Conservation (phyloP, 176 grass and related monocot genomes). For the Ananas comosus region DNA sequence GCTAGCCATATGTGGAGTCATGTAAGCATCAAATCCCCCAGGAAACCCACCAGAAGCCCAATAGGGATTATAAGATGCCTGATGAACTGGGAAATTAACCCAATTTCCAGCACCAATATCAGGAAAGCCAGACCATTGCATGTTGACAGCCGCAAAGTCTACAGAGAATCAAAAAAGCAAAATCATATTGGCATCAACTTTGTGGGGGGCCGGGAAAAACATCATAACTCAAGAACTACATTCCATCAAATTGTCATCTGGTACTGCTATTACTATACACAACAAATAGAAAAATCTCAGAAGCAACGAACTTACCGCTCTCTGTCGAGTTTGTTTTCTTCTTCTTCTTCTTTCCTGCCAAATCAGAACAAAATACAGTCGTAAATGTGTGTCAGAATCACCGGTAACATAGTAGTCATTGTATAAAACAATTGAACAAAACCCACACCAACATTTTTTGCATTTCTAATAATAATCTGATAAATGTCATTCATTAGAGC, state of each 20-base stretch:
- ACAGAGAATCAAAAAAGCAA: not conserved
- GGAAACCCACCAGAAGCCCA: slow-evolving; percentile 8
- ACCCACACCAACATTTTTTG: too few relatives aligned
- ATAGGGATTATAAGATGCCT: slow-evolving; percentile 38
- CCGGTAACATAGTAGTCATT: not conserved
- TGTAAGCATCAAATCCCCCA: slow-evolving; percentile 32
- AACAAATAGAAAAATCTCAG: not conserved
- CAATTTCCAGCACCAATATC: slow-evolving; percentile 21
- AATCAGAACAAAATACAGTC: not conserved
- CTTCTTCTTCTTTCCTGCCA: slow-evolving; percentile 2
- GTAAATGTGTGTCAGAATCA: not conserved
- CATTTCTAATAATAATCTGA: not conserved
- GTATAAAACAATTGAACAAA: too few relatives aligned
- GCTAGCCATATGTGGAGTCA: slow-evolving; percentile 17
- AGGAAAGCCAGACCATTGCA: slow-evolving; percentile 11
- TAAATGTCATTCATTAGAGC: not conserved
- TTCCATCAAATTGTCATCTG: not conserved
- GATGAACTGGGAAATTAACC: slow-evolving; percentile 18
- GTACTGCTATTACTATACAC: not conserved
- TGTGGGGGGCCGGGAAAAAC: too few relatives aligned
- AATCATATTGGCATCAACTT: not conserved
- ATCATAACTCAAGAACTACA: too few relatives aligned
- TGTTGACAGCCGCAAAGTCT: not conserved
- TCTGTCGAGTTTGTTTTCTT: not conserved
- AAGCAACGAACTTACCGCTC: not conserved